phyloP scores from a whole-genome alignment of 345 rosid genomes.

The Pugionium cornutum region DNA sequence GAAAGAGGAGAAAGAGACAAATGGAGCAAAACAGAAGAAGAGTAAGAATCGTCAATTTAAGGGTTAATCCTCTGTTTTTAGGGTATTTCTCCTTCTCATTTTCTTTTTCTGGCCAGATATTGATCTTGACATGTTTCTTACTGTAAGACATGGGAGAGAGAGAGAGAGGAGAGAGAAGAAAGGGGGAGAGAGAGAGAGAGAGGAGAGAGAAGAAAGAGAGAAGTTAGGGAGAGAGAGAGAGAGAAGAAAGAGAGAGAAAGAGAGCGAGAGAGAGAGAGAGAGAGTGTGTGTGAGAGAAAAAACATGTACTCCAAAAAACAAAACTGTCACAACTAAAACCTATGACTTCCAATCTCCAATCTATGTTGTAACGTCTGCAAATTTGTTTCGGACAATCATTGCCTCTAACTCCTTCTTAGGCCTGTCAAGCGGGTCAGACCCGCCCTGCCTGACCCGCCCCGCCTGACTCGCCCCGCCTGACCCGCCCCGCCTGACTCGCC shows the following conservation, averaged over 20 bases:
- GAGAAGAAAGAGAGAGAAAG: too few relatives aligned
- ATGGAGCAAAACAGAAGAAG: slow-evolving; percentile 27
- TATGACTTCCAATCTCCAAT: slow-evolving; percentile 36
- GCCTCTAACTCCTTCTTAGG: slow-evolving; percentile 40
- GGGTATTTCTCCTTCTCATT: slow-evolving; percentile 31
- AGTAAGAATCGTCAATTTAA: not conserved
- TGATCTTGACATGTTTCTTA: slow-evolving; percentile 32
- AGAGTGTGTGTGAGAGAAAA: slow-evolving; percentile 42
- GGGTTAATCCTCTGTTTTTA: slow-evolving; percentile 18
- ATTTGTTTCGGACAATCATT: slow-evolving; percentile 42
- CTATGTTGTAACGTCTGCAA: slow-evolving; percentile 43
- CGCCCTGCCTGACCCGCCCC: slow-evolving; percentile 41
- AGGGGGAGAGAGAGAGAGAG: slow-evolving; percentile 6
- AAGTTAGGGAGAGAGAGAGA: not conserved
- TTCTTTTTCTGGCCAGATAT: slow-evolving; percentile 12
- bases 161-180: not conserved
- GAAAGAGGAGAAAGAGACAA: slow-evolving; percentile 1
- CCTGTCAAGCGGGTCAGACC: too few relatives aligned
- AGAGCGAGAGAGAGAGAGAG: slow-evolving; percentile 18
- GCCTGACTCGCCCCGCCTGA: too few relatives aligned
- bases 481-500: too few relatives aligned
- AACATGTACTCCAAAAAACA: slow-evolving; percentile 42
- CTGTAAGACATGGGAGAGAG: slow-evolving; percentile 25
- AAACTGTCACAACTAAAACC: slow-evolving; percentile 44
- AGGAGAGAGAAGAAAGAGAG: not conserved